Percentiles rank a stretch among this genome's conserved stretches.
Evolutionary conservation across 1,284 basidiomycete genomes (phyloP).

Genomic region (Ceratobasidium sp.): DNA sequence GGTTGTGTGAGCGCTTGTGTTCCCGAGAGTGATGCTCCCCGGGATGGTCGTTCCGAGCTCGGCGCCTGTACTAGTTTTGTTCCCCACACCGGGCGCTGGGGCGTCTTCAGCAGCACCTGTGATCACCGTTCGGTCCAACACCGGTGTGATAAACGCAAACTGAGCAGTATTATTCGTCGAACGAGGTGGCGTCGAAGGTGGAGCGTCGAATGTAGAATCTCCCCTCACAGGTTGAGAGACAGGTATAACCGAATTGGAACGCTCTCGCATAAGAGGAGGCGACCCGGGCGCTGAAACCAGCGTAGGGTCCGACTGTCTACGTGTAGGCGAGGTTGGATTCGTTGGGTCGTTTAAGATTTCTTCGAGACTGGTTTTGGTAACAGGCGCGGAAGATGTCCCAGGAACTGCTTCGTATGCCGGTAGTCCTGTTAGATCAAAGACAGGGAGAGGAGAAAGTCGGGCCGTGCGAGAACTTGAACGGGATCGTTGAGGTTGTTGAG

Average conservation of each 20-base stretch:
- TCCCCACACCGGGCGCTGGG: not conserved
- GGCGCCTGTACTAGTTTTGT: constrained; percentile 5
- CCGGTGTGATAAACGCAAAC: constrained; percentile 43
- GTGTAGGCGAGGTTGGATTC: not conserved
- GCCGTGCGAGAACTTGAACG: constrained; percentile 35
- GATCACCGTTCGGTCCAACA: not conserved
- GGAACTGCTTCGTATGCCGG: constrained; percentile 19
- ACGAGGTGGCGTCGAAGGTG: constrained; percentile 29
- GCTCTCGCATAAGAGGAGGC: constrained; percentile 11
- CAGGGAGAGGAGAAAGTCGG: constrained; percentile 26
- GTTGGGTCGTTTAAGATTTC: not conserved
- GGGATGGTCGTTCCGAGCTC: constrained; percentile 10
- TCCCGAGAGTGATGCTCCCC: not conserved
- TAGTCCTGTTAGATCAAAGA: constrained; percentile 24
- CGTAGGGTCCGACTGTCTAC: constrained; percentile 35
- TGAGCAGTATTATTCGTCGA: constrained; percentile 39
- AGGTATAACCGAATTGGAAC: constrained; percentile 16
- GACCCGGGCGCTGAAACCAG: constrained; percentile 4
- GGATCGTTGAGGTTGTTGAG: constrained; percentile 27
- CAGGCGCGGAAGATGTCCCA: not conserved
- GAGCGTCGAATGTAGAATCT: not conserved
- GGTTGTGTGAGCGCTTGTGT: not conserved
- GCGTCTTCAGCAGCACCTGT: not conserved
- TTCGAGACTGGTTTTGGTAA: not conserved
- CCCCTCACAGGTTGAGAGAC: not conserved